Conservation (phyloP, 345 rosid species). For the Dipteronia dyeriana region DNA sequence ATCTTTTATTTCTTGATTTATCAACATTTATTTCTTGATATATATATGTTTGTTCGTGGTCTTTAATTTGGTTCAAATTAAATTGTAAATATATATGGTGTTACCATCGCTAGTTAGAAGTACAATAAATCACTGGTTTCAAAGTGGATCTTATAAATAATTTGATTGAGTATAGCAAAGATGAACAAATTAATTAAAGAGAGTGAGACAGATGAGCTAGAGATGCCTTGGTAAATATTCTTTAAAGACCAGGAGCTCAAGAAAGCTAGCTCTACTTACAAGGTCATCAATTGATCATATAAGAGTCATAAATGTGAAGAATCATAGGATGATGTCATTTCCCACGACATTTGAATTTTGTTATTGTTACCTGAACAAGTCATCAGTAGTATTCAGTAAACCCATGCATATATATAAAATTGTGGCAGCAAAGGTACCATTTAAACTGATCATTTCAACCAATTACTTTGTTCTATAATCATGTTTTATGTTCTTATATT, state of each 20-base stretch:
- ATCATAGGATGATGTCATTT: constrained; percentile 11
- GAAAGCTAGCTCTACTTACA: not conserved
- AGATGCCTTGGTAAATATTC: constrained; percentile 8
- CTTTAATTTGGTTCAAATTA: no score
- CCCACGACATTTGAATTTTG: not conserved
- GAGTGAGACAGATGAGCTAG: constrained; percentile 5
- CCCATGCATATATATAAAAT: not conserved
- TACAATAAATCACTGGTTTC: not conserved
- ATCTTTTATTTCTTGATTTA: constrained; percentile 10
- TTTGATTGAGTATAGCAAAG: not conserved
- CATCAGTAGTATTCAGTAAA: constrained; percentile 7
- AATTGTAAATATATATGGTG: no score
- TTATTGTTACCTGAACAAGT: not conserved
- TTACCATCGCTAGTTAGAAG: not conserved
- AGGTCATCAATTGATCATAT: not conserved
- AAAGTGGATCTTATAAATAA: constrained; percentile 1
- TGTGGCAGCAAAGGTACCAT: not conserved
- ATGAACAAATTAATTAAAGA: not conserved
- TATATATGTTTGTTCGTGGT: not conserved
- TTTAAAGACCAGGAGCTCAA: not conserved
- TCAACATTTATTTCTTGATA: not conserved
- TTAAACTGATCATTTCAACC: not conserved
- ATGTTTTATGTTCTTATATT: not conserved
- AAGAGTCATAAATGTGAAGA: constrained; percentile 1
- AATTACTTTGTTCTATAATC: not conserved